Evolutionary conservation across 2,329 filamentous ascomycete genomes (phyloP).

Genomic region (Biscogniauxia marginata): DNA sequence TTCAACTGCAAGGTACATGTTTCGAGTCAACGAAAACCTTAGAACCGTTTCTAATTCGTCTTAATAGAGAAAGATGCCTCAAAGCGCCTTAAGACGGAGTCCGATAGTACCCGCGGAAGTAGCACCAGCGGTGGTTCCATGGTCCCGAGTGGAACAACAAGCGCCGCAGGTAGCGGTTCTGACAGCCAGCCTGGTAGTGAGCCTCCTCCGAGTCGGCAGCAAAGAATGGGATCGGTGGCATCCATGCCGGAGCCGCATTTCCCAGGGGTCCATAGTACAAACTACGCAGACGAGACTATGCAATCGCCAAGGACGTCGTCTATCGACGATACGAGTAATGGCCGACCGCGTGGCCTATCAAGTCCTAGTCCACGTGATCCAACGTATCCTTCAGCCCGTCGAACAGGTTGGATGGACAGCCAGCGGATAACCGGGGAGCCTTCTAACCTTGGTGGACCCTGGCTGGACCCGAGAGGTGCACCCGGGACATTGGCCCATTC

Average conservation of each 20-base stretch:
- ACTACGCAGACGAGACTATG: conserved; percentile 41
- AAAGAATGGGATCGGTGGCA: conserved; percentile 47
- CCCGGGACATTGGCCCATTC: conserved; percentile 21
- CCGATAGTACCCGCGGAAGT: conserved; percentile 35
- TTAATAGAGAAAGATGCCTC: conserved; percentile 46
- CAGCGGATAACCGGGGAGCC: conserved; percentile 19
- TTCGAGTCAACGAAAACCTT: conserved; percentile 3
- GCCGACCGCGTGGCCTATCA: conserved; percentile 26
- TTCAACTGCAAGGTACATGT: conserved; percentile 52
- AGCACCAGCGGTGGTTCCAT: conserved; percentile 42
- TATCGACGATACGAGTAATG: conserved; percentile 32
- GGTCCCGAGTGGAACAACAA: conserved; percentile 37
- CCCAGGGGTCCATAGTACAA: conserved; percentile 35
- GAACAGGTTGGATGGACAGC: conserved; percentile 21
- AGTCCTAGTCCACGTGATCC: conserved; percentile 30
- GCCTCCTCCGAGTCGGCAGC: conserved; percentile 44
- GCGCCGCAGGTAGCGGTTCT: conserved; percentile 45
- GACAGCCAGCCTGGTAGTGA: conserved; percentile 50
- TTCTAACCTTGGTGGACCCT: conserved; percentile 13
- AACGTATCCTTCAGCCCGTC: conserved; percentile 14
- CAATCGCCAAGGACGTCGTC: conserved; percentile 42
- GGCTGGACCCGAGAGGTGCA: conserved; percentile 26
- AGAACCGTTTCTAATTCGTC: conserved; percentile 15
- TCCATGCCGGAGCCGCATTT: conserved; percentile 47
- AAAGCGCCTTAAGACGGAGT: conserved; percentile 50